Evolutionary conservation across 352 stramenopile species (phyloP).

Genomic region (Pythium pyrilobum): DNA sequence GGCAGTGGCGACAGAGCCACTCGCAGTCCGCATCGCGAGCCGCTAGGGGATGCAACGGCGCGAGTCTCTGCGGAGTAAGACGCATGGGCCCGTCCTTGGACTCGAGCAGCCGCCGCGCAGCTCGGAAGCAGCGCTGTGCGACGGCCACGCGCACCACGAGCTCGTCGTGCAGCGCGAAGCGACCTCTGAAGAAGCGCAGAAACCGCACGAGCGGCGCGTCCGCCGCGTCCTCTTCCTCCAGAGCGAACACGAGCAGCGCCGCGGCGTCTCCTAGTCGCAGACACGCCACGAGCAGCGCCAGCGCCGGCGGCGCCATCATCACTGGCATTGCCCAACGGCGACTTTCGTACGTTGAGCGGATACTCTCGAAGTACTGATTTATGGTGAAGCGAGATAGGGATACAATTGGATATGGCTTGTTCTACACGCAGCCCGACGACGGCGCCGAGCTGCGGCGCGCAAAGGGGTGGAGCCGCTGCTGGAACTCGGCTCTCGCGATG

Average conservation of each 20-base stretch:
- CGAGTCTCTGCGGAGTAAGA: too few species aligned
- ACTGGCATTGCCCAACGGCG: too few species aligned
- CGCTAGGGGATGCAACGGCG: too few species aligned
- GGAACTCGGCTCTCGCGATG: conserved; percentile 37
- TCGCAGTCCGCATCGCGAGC: background rate
- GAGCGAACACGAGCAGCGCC: background rate
- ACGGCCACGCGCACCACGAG: background rate
- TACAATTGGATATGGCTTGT: too few species aligned
- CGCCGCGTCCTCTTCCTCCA: background rate
- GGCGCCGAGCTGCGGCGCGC: conserved; percentile 19
- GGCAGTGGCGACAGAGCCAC: background rate
- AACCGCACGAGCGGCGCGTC: background rate
- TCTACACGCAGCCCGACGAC: background rate
- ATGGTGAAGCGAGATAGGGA: too few species aligned
- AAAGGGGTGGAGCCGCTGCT: conserved; percentile 33
- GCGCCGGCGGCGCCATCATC: background rate
- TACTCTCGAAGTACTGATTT: too few species aligned
- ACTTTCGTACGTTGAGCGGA: too few species aligned
- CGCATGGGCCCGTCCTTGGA: too few species aligned
- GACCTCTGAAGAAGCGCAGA: background rate
- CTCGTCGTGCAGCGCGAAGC: background rate
- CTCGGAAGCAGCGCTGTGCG: background rate
- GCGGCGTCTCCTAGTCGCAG: background rate
- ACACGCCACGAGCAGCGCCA: background rate
- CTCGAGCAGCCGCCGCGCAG: too few species aligned